Conservation (phyloP, 2,329 filamentous ascomycete genomes). For the Didymella pomorum region DNA sequence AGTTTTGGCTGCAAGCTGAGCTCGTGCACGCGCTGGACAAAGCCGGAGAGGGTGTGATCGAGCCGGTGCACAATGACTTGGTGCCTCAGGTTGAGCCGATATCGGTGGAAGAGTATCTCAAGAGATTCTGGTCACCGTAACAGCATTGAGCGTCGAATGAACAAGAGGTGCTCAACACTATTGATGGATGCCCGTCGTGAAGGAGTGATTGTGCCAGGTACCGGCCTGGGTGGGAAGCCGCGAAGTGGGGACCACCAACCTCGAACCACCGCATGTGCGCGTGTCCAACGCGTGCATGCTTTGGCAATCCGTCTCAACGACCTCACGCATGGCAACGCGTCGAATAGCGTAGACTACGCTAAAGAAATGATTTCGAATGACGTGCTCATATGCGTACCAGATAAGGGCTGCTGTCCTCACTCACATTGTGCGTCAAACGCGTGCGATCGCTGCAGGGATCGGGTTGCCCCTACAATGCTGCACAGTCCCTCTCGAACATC, state of each 20-base stretch:
- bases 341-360: background rate
- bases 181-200: background rate
- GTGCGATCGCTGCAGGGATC: slow-evolving; percentile 13
- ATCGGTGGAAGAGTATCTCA: background rate
- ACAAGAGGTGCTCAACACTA: background rate
- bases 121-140: background rate
- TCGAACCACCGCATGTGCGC: background rate
- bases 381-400: background rate
- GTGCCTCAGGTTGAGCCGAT: background rate
- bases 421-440: slow-evolving; percentile 14
- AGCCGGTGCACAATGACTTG: background rate
- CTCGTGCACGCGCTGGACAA: background rate
- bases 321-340: background rate
- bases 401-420: background rate
- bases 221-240: background rate
- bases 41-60: background rate
- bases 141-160: too few species aligned
- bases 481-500: background rate
- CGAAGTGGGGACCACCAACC: background rate
- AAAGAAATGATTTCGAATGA: background rate
- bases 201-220: background rate
- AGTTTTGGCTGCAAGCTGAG: background rate
- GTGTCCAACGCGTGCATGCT: background rate
- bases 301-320: background rate
- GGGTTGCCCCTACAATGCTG: background rate